A percentile compares a stretch with the other conserved stretches of the same genome.
These are phyloP conservation scores for Globisporangium nodosum DNA, from an alignment of 352 stramenopile genomes.

Conservation along the genomic window DNA sequence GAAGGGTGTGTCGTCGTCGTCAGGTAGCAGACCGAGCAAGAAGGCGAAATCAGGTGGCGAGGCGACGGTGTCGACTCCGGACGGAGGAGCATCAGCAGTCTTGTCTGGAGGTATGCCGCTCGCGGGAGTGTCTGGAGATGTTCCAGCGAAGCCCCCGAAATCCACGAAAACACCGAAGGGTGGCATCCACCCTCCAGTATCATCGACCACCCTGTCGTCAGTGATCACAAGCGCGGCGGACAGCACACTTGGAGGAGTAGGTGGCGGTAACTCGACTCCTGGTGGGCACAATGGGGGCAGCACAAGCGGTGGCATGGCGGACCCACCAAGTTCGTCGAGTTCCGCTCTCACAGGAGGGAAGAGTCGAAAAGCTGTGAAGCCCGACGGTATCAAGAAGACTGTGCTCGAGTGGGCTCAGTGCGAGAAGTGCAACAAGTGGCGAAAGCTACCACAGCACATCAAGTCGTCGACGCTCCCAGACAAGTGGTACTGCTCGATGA, in stretches of 20 bases:
- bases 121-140: background rate
- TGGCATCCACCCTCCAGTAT: background rate
- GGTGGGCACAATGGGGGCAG: background rate
- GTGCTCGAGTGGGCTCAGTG: slow-evolving; percentile 95
- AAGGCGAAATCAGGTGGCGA: slow-evolving; percentile 27
- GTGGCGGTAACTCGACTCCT: background rate
- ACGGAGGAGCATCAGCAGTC: background rate
- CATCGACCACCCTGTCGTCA: background rate
- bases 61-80: background rate
- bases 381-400: slow-evolving; percentile 52
- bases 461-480: slow-evolving; percentile 91
- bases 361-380: slow-evolving; percentile 9
- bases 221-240: background rate
- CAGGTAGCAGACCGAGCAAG: slow-evolving; percentile 36
- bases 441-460: slow-evolving; percentile 89
- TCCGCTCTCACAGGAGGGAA: slow-evolving; percentile 5
- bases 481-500: slow-evolving; percentile 96
- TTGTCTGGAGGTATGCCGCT: background rate
- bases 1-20: slow-evolving; percentile 25
- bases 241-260: background rate
- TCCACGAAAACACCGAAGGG: slow-evolving; percentile 9
- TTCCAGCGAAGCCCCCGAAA: slow-evolving; percentile 4
- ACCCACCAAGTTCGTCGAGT: background rate
- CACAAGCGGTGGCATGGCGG: background rate
- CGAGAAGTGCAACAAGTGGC: slow-evolving; percentile 96